A percentile compares a stretch with the other conserved stretches of the same genome.
phyloP scores from a whole-genome alignment of 2,329 filamentous ascomycete species.

The Aureobasidium vineae region DNA sequence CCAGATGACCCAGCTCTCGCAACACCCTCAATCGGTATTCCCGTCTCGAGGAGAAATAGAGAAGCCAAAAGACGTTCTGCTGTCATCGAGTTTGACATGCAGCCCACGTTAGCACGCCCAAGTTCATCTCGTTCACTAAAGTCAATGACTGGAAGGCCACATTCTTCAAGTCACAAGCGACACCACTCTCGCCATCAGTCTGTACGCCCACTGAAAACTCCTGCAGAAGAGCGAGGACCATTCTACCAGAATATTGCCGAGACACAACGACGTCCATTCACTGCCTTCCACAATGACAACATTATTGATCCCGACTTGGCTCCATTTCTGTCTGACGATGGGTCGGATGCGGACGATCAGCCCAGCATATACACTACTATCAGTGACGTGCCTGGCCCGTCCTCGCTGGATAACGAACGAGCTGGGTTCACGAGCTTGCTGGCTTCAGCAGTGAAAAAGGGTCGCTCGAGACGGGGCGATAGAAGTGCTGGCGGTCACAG shows the following conservation, averaged over 20 bases:
- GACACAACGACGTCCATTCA: conserved; percentile 60
- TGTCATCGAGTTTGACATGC: conserved; percentile 83
- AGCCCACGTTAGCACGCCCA: conserved; percentile 76
- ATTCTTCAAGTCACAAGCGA: conserved; percentile 75
- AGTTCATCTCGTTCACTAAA: conserved; percentile 87
- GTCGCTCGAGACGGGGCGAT: conserved; percentile 68
- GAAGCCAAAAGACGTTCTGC: conserved; percentile 81
- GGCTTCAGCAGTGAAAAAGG: conserved; percentile 66
- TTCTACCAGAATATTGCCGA: conserved; percentile 71
- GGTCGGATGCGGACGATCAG: conserved; percentile 76
- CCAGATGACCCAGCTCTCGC: conserved; percentile 38
- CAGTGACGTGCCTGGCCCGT: conserved; percentile 30
- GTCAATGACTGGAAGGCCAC: conserved; percentile 67
- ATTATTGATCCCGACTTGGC: conserved; percentile 97
- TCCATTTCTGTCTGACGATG: conserved; percentile 91
- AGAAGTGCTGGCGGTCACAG: conserved; percentile 71
- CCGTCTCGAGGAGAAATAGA: conserved; percentile 64
- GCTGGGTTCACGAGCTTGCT: conserved; percentile 70
- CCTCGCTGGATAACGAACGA: conserved; percentile 70
- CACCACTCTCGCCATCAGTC: conserved; percentile 87
- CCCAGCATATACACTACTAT: conserved; percentile 78
- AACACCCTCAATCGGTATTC: conserved; percentile 64
- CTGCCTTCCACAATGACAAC: conserved; percentile 97
- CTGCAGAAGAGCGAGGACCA: conserved; percentile 76
- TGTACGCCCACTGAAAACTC: conserved; percentile 69